Evolutionary conservation across 2,329 filamentous ascomycete genomes (phyloP).

Genomic region (Talaromyces sp.): DNA sequence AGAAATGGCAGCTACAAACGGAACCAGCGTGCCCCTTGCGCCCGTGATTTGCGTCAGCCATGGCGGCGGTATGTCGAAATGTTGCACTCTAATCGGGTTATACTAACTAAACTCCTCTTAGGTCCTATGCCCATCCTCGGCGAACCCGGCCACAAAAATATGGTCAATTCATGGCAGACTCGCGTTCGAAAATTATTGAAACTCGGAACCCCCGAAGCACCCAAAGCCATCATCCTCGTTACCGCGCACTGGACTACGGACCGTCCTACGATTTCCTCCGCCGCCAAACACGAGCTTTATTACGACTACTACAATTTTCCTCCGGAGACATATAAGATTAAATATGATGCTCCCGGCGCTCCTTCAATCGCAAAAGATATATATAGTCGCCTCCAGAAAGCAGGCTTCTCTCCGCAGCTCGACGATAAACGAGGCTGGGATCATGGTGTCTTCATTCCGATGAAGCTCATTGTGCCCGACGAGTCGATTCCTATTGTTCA

Average conservation of each 20-base stretch:
- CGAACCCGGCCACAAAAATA: conserved; percentile 12
- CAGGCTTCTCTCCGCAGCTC: conserved; percentile 11
- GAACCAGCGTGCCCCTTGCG: not conserved
- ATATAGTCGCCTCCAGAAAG: conserved; percentile 10
- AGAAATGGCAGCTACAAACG: conserved; percentile 4
- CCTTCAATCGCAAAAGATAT: conserved; percentile 15
- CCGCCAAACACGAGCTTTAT: conserved; percentile 13
- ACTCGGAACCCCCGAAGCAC: conserved; percentile 8
- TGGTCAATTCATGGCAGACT: conserved; percentile 16
- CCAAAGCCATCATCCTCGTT: conserved; percentile 18
- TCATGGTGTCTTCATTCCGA: conserved; percentile 18
- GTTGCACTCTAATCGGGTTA: not conserved
- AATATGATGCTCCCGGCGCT: conserved; percentile 15
- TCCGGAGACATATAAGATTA: conserved; percentile 16
- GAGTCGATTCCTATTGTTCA: conserved; percentile 16
- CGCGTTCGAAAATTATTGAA: conserved; percentile 13
- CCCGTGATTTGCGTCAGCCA: conserved; percentile 14
- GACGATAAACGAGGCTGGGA: conserved; percentile 17
- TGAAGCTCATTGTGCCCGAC: conserved; percentile 13
- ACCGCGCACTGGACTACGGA: conserved; percentile 18
- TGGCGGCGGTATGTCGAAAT: conserved; percentile 11
- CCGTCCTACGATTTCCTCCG: conserved; percentile 15
- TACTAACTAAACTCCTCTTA: not conserved
- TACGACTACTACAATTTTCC: conserved; percentile 19
- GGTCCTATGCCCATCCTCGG: conserved; percentile 17